phyloP scores from a whole-genome alignment of 257 asterid species.

The Nicotiana benthamiana region DNA sequence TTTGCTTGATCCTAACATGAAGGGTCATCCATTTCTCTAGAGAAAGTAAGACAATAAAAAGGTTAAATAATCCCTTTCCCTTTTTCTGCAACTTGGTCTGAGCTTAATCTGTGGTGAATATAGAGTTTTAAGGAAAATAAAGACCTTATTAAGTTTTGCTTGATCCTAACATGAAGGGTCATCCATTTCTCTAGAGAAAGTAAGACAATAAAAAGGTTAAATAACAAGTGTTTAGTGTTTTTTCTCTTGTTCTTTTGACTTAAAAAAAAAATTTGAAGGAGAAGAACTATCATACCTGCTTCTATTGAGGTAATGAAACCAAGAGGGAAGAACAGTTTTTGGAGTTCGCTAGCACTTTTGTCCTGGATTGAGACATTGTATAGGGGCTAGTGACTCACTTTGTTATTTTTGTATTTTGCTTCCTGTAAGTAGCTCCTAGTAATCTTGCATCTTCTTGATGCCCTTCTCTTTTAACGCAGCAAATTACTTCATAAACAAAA shows the following conservation, averaged over 20 bases:
- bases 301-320: neutral
- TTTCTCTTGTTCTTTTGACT: neutral
- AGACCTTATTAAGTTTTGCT: neutral
- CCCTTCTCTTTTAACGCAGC: too few relatives aligned
- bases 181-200: neutral
- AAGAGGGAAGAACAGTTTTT: neutral
- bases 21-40: constrained; percentile 1
- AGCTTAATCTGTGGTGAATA: neutral
- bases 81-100: neutral
- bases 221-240: neutral
- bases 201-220: neutral
- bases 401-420: too few relatives aligned
- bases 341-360: too few relatives aligned
- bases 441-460: too few relatives aligned
- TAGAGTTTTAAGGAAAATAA: neutral
- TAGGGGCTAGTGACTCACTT: too few relatives aligned
- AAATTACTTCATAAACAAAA: too few relatives aligned
- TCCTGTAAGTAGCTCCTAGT: too few relatives aligned
- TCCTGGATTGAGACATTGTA: too few relatives aligned
- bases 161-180: neutral
- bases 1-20: neutral
- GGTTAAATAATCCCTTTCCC: neutral
- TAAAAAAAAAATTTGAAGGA: neutral
- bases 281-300: neutral
- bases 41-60: neutral